A percentile compares a stretch with the other conserved stretches of the same genome.
phyloP scores from a whole-genome alignment of 495 filamentous ascomycete species.

The Glarea lozoyensis region DNA sequence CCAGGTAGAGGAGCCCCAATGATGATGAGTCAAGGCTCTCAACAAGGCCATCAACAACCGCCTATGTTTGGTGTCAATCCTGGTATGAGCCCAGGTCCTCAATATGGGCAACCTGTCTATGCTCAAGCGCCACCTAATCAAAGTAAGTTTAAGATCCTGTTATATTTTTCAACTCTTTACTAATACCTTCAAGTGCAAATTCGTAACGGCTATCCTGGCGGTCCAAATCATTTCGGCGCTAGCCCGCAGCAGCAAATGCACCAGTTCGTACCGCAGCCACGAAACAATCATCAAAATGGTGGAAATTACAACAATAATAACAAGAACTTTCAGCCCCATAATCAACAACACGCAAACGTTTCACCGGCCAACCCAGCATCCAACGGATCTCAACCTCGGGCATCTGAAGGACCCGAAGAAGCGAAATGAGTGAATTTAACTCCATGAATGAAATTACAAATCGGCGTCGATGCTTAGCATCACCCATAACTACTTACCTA shows the following conservation, averaged over 20 bases:
- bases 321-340: slow-evolving; percentile 38
- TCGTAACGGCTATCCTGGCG: slow-evolving; percentile 46
- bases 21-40: slow-evolving; percentile 72
- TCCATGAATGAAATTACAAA: slow-evolving; percentile 3
- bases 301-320: slow-evolving; percentile 38
- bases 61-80: slow-evolving; percentile 60
- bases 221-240: slow-evolving; percentile 52
- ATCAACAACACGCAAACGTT: slow-evolving; percentile 41
- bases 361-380: slow-evolving; percentile 37
- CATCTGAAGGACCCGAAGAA: slow-evolving; percentile 42
- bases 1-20: slow-evolving; percentile 68
- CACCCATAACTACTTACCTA: slow-evolving; percentile 11
- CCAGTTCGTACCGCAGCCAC: slow-evolving; percentile 53
- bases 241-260: slow-evolving; percentile 59
- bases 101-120: slow-evolving; percentile 58
- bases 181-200: slow-evolving; percentile 41
- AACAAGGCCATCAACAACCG: slow-evolving; percentile 67
- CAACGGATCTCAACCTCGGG: slow-evolving; percentile 30
- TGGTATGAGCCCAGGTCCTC: slow-evolving; percentile 49
- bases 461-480: slow-evolving; percentile 21
- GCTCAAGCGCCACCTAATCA: slow-evolving; percentile 52
- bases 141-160: slow-evolving; percentile 44
- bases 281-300: slow-evolving; percentile 28
- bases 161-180: slow-evolving; percentile 1
- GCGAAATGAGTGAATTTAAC: slow-evolving; percentile 38